A percentile compares a stretch with the other conserved stretches of the same genome.
Evolutionary conservation across 2,329 filamentous ascomycete species (phyloP).

Genomic region (Penicillium vulpinum): DNA sequence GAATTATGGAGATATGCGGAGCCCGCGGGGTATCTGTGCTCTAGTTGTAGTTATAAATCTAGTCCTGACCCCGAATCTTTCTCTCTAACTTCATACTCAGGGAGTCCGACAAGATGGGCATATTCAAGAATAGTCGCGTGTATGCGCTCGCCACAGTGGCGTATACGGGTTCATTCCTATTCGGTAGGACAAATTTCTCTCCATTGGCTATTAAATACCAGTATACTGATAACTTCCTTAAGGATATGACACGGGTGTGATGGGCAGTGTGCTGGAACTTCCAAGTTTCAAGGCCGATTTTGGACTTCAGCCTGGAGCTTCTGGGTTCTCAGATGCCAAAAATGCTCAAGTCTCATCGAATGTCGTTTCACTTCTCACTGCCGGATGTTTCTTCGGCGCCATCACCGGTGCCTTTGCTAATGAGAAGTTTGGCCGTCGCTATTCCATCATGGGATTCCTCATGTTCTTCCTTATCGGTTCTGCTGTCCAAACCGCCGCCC

Average conservation of each 20-base stretch:
- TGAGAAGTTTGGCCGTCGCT: neutral
- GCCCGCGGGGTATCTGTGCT: neutral
- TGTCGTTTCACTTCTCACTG: neutral
- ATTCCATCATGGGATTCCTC: neutral
- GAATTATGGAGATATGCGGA: neutral
- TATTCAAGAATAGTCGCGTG: neutral
- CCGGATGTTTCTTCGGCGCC: neutral
- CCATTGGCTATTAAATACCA: neutral
- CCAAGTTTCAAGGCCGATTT: neutral
- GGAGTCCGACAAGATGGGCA: neutral
- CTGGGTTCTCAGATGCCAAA: neutral
- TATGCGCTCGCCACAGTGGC: neutral
- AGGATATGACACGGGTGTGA: constrained; percentile 1
- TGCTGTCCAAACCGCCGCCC: neutral
- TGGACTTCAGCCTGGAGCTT: neutral
- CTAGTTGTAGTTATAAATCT: neutral
- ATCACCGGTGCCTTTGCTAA: neutral
- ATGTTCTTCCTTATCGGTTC: neutral
- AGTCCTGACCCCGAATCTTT: neutral
- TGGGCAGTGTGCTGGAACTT: neutral
- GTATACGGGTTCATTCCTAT: neutral
- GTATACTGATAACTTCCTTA: neutral
- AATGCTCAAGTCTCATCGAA: neutral
- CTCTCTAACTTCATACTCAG: neutral
- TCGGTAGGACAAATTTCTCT: neutral